Evolutionary conservation across 495 filamentous ascomycete species (phyloP), one percentile per base, ranked within the genome.

Genomic region (Aspergillus coremiiformis): DNA sequence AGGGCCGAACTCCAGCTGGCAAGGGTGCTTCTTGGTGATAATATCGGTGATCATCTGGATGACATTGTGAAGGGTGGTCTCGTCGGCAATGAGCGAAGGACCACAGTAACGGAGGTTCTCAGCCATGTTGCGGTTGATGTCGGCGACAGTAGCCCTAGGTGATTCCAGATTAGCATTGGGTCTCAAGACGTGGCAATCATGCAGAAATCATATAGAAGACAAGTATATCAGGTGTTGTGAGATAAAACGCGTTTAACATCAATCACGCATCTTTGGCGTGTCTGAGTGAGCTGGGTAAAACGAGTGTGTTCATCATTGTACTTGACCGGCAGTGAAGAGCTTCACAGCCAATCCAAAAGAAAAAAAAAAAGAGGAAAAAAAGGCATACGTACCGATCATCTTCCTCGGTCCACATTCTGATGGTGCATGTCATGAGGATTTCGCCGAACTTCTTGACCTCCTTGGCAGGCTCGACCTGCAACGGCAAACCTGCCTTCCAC

Each of bases 201-300:
- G 24, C 24, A 48, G 35, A 51, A 52, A 51, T 44, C 44, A 52
- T 45, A 49, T 45, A 47, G n/a, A 48, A 55, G 47, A 48, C 47
- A 54, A n/a, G 35, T 19, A 39, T 59, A 51, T 72, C 65, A 71
- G 60, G 53, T 61, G n/a, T n/a, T n/a, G 41, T 53, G 24, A 66
- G 62, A 85, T 79, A 75, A 80, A 75, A 88, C 87, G 89, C 74
- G 54, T 74, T 95, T 93, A 82, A 78, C 90, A 90, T 84, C 91
- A 96, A 80, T 73, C 81, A 79, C 86, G 82, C 72, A 63, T n/a
- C n/a, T 73, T 78, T 77, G 69, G 61, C 74, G 87, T 82, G 81
- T 97, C 85, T 85, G 86, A 95, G 92, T 96, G 92, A 96, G 90
- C 90, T 96, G 90, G 90, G 92, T 91, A 86, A 89, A 93, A 88